Percentiles rank a stretch among this genome's conserved stretches.
phyloP scores from a whole-genome alignment of 169 alveolate genomes.

The Babesia ovata region DNA sequence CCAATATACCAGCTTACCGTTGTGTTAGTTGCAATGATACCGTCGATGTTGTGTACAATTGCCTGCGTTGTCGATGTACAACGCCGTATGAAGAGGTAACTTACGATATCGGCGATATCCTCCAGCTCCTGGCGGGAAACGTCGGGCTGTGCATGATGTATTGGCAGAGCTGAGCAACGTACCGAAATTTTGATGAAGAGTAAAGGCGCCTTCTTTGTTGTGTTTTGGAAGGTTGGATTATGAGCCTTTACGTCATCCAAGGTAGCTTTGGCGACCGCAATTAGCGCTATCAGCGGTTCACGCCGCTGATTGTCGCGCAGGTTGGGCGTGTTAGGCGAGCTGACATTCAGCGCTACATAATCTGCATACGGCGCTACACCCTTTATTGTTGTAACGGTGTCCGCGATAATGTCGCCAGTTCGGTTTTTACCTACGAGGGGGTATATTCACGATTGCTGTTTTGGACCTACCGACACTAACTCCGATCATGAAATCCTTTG shows the following conservation, averaged over 20 bases:
- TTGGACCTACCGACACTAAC: slow-evolving; percentile 78
- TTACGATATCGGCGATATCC: slow-evolving; percentile 80
- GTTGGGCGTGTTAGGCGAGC: slow-evolving; percentile 87
- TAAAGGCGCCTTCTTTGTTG: slow-evolving; percentile 56
- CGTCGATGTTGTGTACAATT: slow-evolving; percentile 77
- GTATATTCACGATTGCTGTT: too few relatives aligned
- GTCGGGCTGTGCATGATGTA: slow-evolving; percentile 71
- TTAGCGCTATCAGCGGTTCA: slow-evolving; percentile 70
- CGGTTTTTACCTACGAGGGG: slow-evolving; percentile 71
- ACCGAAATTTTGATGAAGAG: slow-evolving; percentile 63
- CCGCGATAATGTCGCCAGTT: slow-evolving; percentile 72
- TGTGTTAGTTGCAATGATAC: slow-evolving; percentile 84
- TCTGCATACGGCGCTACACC: slow-evolving; percentile 82
- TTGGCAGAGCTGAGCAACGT: neutral
- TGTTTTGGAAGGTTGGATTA: slow-evolving; percentile 28
- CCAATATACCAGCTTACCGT: slow-evolving; percentile 66
- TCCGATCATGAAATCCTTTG: slow-evolving; percentile 78
- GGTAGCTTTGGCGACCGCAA: slow-evolving; percentile 67
- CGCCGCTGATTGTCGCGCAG: slow-evolving; percentile 78
- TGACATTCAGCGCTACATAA: slow-evolving; percentile 80
- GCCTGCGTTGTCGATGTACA: slow-evolving; percentile 40
- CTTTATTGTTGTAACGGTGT: slow-evolving; percentile 65
- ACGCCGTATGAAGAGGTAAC: neutral
- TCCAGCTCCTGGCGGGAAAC: slow-evolving; percentile 74
- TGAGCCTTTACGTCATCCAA: slow-evolving; percentile 47